These are phyloP conservation scores for Sporothrix luriei DNA, from an alignment of 2,329 filamentous ascomycete species.

Conservation along the genomic window DNA sequence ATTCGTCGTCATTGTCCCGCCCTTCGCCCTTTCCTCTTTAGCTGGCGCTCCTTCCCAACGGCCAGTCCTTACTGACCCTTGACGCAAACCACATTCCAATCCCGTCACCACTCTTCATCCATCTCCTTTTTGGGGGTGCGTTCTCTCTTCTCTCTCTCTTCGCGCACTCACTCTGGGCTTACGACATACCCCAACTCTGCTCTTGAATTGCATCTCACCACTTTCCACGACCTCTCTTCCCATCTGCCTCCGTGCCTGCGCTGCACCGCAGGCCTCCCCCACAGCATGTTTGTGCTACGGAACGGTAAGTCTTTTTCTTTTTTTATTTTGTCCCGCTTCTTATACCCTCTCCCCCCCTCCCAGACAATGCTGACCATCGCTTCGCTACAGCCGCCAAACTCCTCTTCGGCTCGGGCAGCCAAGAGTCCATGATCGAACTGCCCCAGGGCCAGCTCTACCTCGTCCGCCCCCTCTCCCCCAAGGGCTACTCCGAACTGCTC, in stretches of 20 bases:
- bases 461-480: conserved; percentile 90
- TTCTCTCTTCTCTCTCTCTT: neutral
- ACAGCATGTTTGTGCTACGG: conserved; percentile 48
- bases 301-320: conserved; percentile 44
- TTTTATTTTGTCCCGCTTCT: neutral
- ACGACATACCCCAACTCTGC: conserved; percentile 6
- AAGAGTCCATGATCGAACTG: conserved; percentile 92
- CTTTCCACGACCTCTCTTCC: conserved; percentile 5
- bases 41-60: neutral
- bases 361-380: conserved; percentile 11
- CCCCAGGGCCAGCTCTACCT: conserved; percentile 96
- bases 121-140: neutral
- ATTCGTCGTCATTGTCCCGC: conserved; percentile 18
- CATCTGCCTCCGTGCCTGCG: neutral
- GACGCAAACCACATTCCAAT: conserved; percentile 17
- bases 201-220: neutral
- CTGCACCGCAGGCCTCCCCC: conserved; percentile 13
- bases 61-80: neutral
- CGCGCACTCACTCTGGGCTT: neutral
- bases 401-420: conserved; percentile 82
- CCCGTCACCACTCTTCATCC: conserved; percentile 1
- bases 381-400: conserved; percentile 74
- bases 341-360: neutral
- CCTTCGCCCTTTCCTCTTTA: conserved; percentile 1
- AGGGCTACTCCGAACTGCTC: conserved; percentile 97